Conservation (phyloP, 208 protist species). For the Trypanosoma rangeli region DNA sequence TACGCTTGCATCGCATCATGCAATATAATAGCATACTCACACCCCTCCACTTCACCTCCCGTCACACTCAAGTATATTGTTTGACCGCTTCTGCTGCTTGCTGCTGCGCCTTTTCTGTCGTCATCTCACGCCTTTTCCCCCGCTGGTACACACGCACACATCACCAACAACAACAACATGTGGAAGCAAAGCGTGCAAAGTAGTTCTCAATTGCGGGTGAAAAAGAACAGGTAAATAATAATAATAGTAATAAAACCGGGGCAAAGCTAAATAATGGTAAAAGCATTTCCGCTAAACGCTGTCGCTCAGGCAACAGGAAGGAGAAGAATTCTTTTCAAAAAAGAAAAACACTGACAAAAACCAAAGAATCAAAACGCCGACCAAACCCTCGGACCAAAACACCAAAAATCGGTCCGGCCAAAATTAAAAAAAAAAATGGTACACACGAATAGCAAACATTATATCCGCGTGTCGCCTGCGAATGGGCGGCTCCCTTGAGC, state of each 20-base stretch:
- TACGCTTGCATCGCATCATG: neutral
- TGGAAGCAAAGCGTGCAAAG: neutral
- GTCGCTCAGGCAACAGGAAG: neutral
- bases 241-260: neutral
- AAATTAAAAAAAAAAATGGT: neutral
- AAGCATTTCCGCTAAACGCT: neutral
- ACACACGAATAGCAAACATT: neutral
- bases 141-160: neutral
- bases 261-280: neutral
- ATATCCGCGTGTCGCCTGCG: neutral
- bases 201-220: neutral
- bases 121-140: neutral
- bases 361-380: neutral
- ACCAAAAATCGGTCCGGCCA: neutral
- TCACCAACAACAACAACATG: neutral
- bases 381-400: neutral
- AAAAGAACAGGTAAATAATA: neutral
- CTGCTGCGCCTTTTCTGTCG: neutral
- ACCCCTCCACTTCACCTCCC: neutral
- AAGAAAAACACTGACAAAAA: neutral
- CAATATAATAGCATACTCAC: neutral
- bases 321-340: neutral
- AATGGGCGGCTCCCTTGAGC: neutral
- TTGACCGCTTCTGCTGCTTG: neutral
- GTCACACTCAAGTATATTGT: neutral